phyloP scores from a whole-genome alignment of 2,329 filamentous ascomycete genomes.

The Monosporascus sp. region DNA sequence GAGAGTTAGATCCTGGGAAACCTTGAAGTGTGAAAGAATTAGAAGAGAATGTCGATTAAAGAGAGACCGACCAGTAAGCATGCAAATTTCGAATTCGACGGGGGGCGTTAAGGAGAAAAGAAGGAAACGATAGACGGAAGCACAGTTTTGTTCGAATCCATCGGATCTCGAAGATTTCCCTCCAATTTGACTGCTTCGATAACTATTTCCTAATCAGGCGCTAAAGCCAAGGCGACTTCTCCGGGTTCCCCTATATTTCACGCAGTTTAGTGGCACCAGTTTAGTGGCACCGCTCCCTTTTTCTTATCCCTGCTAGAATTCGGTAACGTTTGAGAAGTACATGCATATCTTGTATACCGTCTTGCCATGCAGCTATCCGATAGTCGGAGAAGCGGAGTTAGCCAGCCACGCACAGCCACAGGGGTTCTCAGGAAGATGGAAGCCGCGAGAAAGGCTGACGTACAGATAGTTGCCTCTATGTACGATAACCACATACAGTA shows the following conservation, averaged over 20 bases:
- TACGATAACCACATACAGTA: neutral
- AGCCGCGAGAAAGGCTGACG: neutral
- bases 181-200: constrained; percentile 6
- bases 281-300: too few species aligned
- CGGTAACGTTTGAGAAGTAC: too few species aligned
- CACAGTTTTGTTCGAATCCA: neutral
- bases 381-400: neutral
- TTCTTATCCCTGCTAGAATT: neutral
- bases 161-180: constrained; percentile 11
- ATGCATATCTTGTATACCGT: too few species aligned
- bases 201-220: neutral
- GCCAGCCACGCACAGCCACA: neutral
- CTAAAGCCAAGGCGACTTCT: neutral
- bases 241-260: neutral
- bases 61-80: neutral
- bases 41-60: too few species aligned
- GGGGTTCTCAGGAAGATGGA: neutral
- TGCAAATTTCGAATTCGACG: neutral
- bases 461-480: neutral
- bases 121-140: neutral
- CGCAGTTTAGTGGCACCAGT: too few species aligned
- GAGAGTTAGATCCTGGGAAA: neutral
- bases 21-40: too few species aligned
- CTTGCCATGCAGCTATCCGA: too few species aligned
- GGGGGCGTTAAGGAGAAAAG: neutral